Percentiles rank a stretch among this genome's conserved stretches.
Evolutionary conservation across 306 rosid genomes (phyloP).

Genomic region (Luffa aegyptiaca): DNA sequence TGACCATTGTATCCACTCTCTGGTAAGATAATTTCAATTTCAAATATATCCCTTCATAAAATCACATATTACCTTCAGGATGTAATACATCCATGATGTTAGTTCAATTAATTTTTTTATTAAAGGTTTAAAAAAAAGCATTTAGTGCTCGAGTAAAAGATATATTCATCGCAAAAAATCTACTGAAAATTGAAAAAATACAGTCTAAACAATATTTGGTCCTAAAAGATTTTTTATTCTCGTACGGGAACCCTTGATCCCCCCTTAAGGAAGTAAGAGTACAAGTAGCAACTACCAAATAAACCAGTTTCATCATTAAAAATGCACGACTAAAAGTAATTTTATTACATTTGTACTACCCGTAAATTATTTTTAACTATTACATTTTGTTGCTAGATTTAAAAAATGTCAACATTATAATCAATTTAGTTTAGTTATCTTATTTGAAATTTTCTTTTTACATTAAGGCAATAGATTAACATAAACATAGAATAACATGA

Average conservation of each 20-base stretch:
- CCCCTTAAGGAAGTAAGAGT: neutral
- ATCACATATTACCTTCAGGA: neutral
- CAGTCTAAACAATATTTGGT: neutral
- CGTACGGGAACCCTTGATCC: neutral
- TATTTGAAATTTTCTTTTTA: neutral
- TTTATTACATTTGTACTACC: neutral
- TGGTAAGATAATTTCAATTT: neutral
- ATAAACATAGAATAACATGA: neutral
- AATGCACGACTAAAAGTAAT: neutral
- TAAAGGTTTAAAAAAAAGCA: neutral
- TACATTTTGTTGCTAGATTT: neutral
- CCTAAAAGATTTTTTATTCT: neutral
- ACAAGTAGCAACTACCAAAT: neutral
- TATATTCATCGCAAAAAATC: neutral
- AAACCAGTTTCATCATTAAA: neutral
- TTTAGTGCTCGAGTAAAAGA: neutral
- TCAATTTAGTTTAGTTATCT: neutral
- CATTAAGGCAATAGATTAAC: neutral
- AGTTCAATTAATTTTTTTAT: neutral
- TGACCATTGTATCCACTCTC: neutral
- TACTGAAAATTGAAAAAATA: neutral
- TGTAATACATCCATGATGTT: neutral
- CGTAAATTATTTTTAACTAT: neutral
- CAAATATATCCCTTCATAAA: neutral
- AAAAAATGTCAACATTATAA: neutral